These are phyloP conservation scores for Ogataea degrootiae DNA, from an alignment of 805 yeast species.

Conservation along the genomic window DNA sequence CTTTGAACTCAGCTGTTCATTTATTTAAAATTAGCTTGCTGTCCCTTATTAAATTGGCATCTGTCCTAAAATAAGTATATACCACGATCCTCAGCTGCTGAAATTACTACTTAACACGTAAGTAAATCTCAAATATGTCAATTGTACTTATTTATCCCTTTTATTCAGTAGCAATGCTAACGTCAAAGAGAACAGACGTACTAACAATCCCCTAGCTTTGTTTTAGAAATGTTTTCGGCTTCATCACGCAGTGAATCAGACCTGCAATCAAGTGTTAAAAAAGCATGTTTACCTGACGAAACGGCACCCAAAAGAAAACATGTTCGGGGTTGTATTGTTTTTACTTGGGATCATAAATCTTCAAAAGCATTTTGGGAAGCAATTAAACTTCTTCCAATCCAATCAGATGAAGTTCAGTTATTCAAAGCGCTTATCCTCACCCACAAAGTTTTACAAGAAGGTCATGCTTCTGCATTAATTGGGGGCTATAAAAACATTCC, in stretches of 20 bases:
- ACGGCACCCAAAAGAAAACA: constrained; percentile 94
- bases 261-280: constrained; percentile 51
- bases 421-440: constrained; percentile 82
- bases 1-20: no score
- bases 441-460: constrained; percentile 95
- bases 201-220: background rate
- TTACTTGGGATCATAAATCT: constrained; percentile 92
- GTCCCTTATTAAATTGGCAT: no score
- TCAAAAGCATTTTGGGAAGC: constrained; percentile 83
- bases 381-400: constrained; percentile 73
- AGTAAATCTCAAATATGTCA: no score
- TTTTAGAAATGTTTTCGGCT: constrained; percentile 16
- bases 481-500: constrained; percentile 77
- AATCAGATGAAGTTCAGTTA: constrained; percentile 74
- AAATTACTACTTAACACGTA: no score
- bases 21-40: no score
- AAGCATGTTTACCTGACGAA: constrained; percentile 84
- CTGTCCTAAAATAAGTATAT: no score
- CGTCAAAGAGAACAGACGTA: background rate
- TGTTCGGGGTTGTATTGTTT: constrained; percentile 91
- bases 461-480: constrained; percentile 79
- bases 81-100: no score
- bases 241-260: constrained; percentile 33
- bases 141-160: no score
- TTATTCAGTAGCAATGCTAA: no score